Conservation (phyloP, 108 stramenopile genomes). For the Nitzschia palea region DNA sequence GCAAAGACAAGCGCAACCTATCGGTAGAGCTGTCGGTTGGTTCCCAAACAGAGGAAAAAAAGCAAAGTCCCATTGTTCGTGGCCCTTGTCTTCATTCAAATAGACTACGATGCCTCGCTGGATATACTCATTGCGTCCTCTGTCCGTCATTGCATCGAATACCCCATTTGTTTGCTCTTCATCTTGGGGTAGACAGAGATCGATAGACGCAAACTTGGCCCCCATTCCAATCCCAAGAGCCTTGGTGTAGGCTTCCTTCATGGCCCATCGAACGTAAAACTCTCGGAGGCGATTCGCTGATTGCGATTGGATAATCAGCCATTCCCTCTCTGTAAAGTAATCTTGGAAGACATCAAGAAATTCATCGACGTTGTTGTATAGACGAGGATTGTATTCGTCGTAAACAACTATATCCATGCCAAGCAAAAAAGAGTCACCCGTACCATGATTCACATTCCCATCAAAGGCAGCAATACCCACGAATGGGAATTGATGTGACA, state of each 20-base stretch:
- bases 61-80: slow-evolving; percentile 10
- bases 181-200: slow-evolving; percentile 24
- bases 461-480: slow-evolving; percentile 51
- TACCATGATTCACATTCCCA: background rate
- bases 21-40: background rate
- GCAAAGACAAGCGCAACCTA: slow-evolving; percentile 33
- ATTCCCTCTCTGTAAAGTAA: slow-evolving; percentile 60
- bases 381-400: slow-evolving; percentile 31
- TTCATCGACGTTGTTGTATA: slow-evolving; percentile 48
- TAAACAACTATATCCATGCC: slow-evolving; percentile 78
- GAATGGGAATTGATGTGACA: slow-evolving; percentile 84
- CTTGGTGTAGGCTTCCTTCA: slow-evolving; percentile 87
- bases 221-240: slow-evolving; percentile 78
- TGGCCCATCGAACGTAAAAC: slow-evolving; percentile 79
- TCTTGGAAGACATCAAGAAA: slow-evolving; percentile 58
- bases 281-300: slow-evolving; percentile 34
- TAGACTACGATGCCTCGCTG: background rate
- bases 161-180: background rate
- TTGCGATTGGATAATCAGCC: slow-evolving; percentile 44
- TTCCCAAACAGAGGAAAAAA: slow-evolving; percentile 17
- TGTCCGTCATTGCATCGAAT: background rate
- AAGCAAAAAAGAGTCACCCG: slow-evolving; percentile 4
- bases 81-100: background rate
- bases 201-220: slow-evolving; percentile 57
- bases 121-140: background rate